Conservation (phyloP, 192 early-diverging fungal species). For the Backusella tuberculispora region DNA sequence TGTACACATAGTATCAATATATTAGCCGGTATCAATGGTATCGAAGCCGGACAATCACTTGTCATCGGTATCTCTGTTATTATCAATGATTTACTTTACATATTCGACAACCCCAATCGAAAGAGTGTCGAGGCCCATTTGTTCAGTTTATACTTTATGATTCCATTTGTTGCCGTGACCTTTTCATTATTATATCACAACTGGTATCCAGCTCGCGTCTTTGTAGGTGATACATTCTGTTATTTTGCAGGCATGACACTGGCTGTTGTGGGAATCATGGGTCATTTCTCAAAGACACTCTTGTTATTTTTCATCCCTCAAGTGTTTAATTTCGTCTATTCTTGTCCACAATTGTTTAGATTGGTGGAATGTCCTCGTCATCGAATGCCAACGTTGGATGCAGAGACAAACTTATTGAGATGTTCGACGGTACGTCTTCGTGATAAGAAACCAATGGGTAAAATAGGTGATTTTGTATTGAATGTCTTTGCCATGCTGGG, state of each 20-base stretch:
- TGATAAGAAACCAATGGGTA: constrained; percentile 39
- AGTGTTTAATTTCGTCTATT: constrained; percentile 97
- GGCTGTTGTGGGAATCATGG: constrained; percentile 94
- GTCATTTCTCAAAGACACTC: constrained; percentile 93
- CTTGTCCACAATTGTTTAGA: constrained; percentile 91
- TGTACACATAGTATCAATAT: constrained; percentile 99
- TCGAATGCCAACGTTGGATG: constrained; percentile 78
- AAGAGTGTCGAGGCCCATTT: constrained; percentile 80
- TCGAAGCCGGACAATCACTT: constrained; percentile 92
- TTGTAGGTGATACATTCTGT: constrained; percentile 96
- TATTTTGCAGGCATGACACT: constrained; percentile 99
- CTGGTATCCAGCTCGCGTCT: constrained; percentile 90
- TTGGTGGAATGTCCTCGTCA: constrained; percentile 96
- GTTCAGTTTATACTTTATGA: constrained; percentile 87
- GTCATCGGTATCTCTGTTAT: constrained; percentile 88
- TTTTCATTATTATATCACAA: constrained; percentile 84
- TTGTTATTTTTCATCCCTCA: constrained; percentile 95
- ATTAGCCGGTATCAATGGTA: constrained; percentile 96
- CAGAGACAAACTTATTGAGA: constrained; percentile 46
- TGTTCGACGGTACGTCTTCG: constrained; percentile 34
- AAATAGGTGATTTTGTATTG: constrained; percentile 59
- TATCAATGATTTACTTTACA: constrained; percentile 71
- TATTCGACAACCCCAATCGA: constrained; percentile 54
- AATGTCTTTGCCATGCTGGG: constrained; percentile 54
- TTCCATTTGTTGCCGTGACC: constrained; percentile 92